phyloP scores from a whole-genome alignment of 2,329 filamentous ascomycete species.

The Drechslerella dactyloides region DNA sequence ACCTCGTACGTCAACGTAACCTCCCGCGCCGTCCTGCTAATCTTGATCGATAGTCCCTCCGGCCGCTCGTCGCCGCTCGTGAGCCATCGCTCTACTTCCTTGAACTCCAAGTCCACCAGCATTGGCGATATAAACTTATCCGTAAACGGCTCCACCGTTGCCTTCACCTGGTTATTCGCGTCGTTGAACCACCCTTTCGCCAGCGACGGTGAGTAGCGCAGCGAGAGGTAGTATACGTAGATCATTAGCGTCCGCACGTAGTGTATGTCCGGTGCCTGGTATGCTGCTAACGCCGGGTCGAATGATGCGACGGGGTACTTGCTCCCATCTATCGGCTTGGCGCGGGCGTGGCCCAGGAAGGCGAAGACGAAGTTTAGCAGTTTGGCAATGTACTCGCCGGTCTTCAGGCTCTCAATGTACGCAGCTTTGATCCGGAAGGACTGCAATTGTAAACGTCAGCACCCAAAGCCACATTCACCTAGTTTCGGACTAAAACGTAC shows the following conservation, averaged over 20 bases:
- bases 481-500: slow-evolving; percentile 58
- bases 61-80: slow-evolving; percentile 62
- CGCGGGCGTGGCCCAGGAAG: slow-evolving; percentile 78
- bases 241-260: slow-evolving; percentile 70
- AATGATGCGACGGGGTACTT: slow-evolving; percentile 74
- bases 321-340: slow-evolving; percentile 71
- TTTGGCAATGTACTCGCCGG: slow-evolving; percentile 70
- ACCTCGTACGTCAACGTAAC: slow-evolving; percentile 84
- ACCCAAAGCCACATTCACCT: background rate
- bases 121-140: slow-evolving; percentile 78
- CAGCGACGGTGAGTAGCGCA: slow-evolving; percentile 77
- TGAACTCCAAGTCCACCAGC: slow-evolving; percentile 70
- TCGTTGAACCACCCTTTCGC: slow-evolving; percentile 86
- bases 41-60: slow-evolving; percentile 69
- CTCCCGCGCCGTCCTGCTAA: slow-evolving; percentile 74
- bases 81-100: slow-evolving; percentile 73
- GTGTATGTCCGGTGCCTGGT: slow-evolving; percentile 69
- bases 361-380: slow-evolving; percentile 83
- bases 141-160: slow-evolving; percentile 83
- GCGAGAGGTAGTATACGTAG: slow-evolving; percentile 81
- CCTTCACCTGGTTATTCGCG: slow-evolving; percentile 78
- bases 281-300: slow-evolving; percentile 59
- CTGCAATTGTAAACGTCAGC: slow-evolving; percentile 54
- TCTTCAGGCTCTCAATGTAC: slow-evolving; percentile 79
- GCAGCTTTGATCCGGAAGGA: slow-evolving; percentile 82